Base-by-base conservation (phyloP, 768 basidiomycete genomes). In the Calocybe indica region DNA sequence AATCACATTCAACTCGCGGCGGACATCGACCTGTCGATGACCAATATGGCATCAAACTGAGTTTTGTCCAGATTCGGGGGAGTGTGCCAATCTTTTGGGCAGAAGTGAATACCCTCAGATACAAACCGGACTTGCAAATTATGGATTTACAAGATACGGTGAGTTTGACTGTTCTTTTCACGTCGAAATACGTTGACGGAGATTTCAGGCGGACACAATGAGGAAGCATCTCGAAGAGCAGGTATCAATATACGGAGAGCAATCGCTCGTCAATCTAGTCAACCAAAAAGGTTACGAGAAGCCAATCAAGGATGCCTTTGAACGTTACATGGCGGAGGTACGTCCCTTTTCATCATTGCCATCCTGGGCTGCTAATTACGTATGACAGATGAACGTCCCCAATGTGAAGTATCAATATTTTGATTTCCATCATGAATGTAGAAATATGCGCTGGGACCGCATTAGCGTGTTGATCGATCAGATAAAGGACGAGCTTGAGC, bases 381-480 rank as follows among this genome's bases (percentile, higher is more conserved):
- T 30, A 52, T 10, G 29, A n/a, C 45, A 89, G 88, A 63, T 80
- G 44, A 73, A 81, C 55, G 58, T 86, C 32, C 73, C 83, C 4
- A 73, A 82, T 31, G 83, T 89, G 36, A 82, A 81, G 57, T 99
- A 99, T 59, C 75, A 88, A 53, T 96, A 97, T 69, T 99, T 97
- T 58, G 96, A 99, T 61, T 99, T 99, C 72, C 95, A 97, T 63
- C 83, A 79, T 51, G 93, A 98, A 64, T 97, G 94, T 73, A 88
- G 82, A 61, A 76, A 88, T 42, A 90, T 98, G 86, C 84, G 90
- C 37, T 99, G 92, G 83, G 92, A 99, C 61, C 80, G 93, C 40
- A 90, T 99, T 53, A 80, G 80, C 45, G 63, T 92, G 11, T 74
- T 99, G 36, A 77, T 94, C 38, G 89, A 92, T 52, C 72, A 75